Evolutionary conservation across 2,329 filamentous ascomycete species (phyloP), one percentile per base, ranked within the genome.

Genomic region (Penicillium rolfsii): DNA sequence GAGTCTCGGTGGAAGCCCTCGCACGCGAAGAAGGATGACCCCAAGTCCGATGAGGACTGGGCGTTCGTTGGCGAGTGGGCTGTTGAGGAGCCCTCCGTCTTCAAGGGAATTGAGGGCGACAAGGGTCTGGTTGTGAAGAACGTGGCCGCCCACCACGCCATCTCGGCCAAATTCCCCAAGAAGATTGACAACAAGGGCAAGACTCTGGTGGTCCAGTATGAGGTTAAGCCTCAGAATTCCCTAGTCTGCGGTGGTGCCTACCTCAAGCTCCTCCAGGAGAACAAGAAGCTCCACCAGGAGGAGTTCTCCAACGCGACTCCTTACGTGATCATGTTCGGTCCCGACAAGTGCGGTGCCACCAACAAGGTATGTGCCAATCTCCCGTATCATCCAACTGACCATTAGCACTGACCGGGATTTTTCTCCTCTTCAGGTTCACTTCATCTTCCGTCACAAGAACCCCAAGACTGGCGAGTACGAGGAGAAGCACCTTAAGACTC

Each of bases 401-500:
- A 7, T 24, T 33, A 43, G 66, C 40, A 16, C 28, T 56, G n/a
- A 61, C 58, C 50, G 5, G 8, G 55, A 35, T 41, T 35, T 16
- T 33, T 43, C 19, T 22, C 6, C 19, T 26, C 66, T 38, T 55
- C 52, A 86, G 84, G 87, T 89, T 63, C 87, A 89, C 80, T 97
- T 99, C 84, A 99, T 99, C 80, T 96, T 99, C 88, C 95, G 96
- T 82, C 95, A 99, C 90, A 99, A 98, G 91, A 99, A 98, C 88
- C 95, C 95, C 77, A 97, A 97, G 91, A 97, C 93, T 50, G 94
- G 94, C 83, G 92, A 97, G 81, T 99, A 99, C 75, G 94, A 99
- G 87, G 95, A 99, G 91, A 99, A 99, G 89, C 95, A 99, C 82
- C 86, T 99, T 67, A 88, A 86, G 77, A 86, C 85, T 72, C 89